A percentile compares a stretch with the other conserved stretches of the same genome.
Conservation (phyloP, 169 alveolate genomes). For the Prorocentrum cordatum region DNA sequence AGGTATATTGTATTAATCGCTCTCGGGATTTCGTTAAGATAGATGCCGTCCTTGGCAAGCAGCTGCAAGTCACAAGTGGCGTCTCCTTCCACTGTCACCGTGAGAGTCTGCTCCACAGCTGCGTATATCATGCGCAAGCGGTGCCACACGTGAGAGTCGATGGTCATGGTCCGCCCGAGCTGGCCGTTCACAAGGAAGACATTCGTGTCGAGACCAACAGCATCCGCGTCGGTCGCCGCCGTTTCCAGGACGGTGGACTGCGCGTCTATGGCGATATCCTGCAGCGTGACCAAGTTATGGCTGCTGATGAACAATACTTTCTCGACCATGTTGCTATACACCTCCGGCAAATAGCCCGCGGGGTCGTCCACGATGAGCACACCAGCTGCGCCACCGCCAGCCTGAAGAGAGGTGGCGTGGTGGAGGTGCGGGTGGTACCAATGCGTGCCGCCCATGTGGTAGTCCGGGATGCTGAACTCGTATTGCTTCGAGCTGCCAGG, state of each 20-base stretch:
- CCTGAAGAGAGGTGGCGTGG: not conserved
- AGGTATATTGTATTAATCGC: not conserved
- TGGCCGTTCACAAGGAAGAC: not conserved
- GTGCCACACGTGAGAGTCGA: not conserved
- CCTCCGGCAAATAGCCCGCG: not conserved
- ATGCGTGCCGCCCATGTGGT: not conserved
- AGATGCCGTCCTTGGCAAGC: not conserved
- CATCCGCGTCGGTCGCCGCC: no score
- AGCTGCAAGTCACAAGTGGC: not conserved
- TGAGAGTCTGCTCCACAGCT: not conserved
- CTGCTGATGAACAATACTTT: not conserved
- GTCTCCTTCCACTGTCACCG: not conserved
- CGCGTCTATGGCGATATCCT: not conserved
- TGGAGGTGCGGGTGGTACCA: not conserved
- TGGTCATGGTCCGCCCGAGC: not conserved
- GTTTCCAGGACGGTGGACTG: not conserved
- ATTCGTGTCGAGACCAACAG: not conserved
- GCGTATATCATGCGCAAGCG: not conserved
- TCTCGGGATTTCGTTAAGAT: not conserved
- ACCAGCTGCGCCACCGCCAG: not conserved
- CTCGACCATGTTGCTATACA: not conserved
- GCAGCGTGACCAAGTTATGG: not conserved
- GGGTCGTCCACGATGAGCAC: not conserved
- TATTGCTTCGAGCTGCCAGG: not conserved
- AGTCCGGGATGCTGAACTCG: not conserved